A percentile compares a stretch with the other conserved stretches of the same genome.
Evolutionary conservation across 805 yeast genomes (phyloP).

Genomic region (Schwanniomyces sp.): DNA sequence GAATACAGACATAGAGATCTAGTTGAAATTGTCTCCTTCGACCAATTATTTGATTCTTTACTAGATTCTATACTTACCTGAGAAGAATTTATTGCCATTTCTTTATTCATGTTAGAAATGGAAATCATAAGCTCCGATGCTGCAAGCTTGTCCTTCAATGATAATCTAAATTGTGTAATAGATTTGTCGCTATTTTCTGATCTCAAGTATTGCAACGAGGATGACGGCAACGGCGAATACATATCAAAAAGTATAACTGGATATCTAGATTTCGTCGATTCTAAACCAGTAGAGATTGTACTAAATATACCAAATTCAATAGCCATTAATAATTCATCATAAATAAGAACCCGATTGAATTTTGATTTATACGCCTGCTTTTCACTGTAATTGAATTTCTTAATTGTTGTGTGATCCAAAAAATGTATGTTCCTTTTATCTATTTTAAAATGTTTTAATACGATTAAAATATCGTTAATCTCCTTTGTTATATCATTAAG

Average conservation of each 20-base stretch:
- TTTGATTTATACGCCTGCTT: constrained; percentile 7
- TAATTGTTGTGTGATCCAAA: constrained; percentile 11
- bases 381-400: constrained; percentile 8
- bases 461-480: constrained; percentile 38
- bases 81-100: neutral
- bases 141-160: constrained; percentile 18
- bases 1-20: constrained; percentile 6
- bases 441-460: constrained; percentile 25
- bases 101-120: constrained; percentile 5
- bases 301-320: constrained; percentile 20
- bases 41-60: constrained; percentile 7
- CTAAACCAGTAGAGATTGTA: constrained; percentile 24
- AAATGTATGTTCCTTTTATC: constrained; percentile 11
- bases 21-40: constrained; percentile 6
- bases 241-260: constrained; percentile 19
- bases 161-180: constrained; percentile 15
- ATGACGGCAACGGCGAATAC: constrained; percentile 6
- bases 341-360: constrained; percentile 21
- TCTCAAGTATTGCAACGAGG: neutral
- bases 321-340: constrained; percentile 13
- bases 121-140: constrained; percentile 17
- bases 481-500: constrained; percentile 28
- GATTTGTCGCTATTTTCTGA: constrained; percentile 14
- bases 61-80: neutral
- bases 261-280: constrained; percentile 24